Percentiles rank a stretch among this genome's conserved stretches.
Evolutionary conservation across 371 early-diverging fungal genomes (phyloP).

Genomic region (Mortierella sp.): DNA sequence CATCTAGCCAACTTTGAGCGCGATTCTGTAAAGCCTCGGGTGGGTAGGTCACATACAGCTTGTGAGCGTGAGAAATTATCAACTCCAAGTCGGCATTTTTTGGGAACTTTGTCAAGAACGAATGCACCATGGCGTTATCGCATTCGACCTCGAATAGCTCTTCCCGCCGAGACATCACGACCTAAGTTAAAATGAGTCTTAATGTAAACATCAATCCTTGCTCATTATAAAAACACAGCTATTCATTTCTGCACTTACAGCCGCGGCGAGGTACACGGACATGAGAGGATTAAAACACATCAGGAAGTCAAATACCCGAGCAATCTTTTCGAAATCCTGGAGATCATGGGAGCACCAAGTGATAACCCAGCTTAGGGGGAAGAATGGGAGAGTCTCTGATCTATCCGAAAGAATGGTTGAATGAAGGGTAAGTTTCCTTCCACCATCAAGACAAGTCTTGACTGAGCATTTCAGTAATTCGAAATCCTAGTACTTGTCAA

Average conservation of each 20-base stretch:
- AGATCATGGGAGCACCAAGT: conserved; percentile 92
- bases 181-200: conserved; percentile 16
- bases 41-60: conserved; percentile 59
- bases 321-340: conserved; percentile 62
- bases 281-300: conserved; percentile 79
- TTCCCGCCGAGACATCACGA: conserved; percentile 65
- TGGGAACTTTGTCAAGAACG: conserved; percentile 69
- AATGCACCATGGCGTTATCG: conserved; percentile 69
- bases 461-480: neutral
- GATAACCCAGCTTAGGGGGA: conserved; percentile 85
- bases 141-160: conserved; percentile 61
- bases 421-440: neutral
- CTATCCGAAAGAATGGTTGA: conserved; percentile 26
- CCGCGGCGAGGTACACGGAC: conserved; percentile 80
- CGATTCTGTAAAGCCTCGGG: conserved; percentile 60
- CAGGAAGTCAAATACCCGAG: conserved; percentile 83
- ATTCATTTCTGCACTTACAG: conserved; percentile 45
- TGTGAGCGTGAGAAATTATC: conserved; percentile 57
- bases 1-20: conserved; percentile 58
- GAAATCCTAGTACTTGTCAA: conserved; percentile 57
- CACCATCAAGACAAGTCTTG: neutral
- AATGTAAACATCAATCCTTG: neutral
- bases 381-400: conserved; percentile 80
- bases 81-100: conserved; percentile 59
- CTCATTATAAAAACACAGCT: neutral